Percentiles rank a stretch among this genome's conserved stretches.
phyloP scores from a whole-genome alignment of 108 stramenopile species.

The Aurantiochytrium sp. region DNA sequence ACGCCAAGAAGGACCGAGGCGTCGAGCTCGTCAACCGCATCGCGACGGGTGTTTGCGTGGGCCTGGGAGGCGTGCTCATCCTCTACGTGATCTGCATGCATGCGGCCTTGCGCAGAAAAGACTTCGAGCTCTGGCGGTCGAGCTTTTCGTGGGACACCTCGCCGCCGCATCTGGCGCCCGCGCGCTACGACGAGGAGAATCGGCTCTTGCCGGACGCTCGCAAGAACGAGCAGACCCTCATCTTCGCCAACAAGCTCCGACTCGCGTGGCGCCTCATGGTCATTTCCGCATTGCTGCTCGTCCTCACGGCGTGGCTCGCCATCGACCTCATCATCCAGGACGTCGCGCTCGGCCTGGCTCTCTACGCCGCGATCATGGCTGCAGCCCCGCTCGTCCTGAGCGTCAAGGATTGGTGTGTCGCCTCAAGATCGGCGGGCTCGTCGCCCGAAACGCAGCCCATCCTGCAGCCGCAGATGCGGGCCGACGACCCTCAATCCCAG shows the following conservation, averaged over 20 bases:
- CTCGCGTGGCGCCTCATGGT: background rate
- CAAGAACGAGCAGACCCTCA: background rate
- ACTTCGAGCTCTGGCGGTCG: too few species aligned
- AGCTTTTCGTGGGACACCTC: too few species aligned
- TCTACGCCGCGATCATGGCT: too few species aligned
- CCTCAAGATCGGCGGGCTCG: background rate
- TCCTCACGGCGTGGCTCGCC: background rate
- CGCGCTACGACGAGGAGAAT: background rate
- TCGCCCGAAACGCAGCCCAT: background rate
- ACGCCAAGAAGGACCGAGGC: too few species aligned
- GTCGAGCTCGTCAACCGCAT: too few species aligned
- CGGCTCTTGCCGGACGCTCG: background rate
- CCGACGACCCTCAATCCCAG: background rate
- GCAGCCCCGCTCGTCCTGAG: background rate
- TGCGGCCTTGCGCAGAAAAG: too few species aligned
- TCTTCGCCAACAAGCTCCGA: background rate
- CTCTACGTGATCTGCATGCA: too few species aligned
- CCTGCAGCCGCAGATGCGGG: background rate
- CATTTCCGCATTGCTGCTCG: background rate
- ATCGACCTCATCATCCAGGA: background rate
- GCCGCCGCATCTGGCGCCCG: too few species aligned
- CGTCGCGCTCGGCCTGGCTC: too few species aligned
- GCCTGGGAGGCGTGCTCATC: too few species aligned
- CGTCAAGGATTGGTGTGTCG: background rate
- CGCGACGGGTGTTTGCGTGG: too few species aligned